These are phyloP conservation scores for Colletotrichum tropicicola DNA, from an alignment of 2,329 filamentous ascomycete genomes.

Conservation along the genomic window DNA sequence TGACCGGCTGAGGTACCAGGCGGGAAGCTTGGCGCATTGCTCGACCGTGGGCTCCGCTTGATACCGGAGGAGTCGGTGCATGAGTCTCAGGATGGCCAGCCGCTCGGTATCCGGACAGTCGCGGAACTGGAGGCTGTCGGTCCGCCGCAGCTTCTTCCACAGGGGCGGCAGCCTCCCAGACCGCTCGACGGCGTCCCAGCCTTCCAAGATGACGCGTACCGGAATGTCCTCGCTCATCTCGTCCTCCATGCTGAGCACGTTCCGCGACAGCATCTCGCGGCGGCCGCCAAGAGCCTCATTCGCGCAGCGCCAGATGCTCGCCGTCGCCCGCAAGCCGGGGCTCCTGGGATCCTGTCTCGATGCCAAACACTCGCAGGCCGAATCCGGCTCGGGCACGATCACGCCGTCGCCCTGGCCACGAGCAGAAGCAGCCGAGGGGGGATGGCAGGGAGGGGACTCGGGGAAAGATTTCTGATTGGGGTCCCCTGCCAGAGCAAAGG, in stretches of 20 bases:
- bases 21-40: slow-evolving; percentile 33
- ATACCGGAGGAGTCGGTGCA: slow-evolving; percentile 36
- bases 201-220: slow-evolving; percentile 35
- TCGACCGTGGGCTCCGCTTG: slow-evolving; percentile 36
- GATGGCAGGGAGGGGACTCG: neutral
- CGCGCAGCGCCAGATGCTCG: slow-evolving; percentile 35
- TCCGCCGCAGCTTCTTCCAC: slow-evolving; percentile 35
- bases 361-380: neutral
- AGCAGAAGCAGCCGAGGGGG: neutral
- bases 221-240: slow-evolving; percentile 35
- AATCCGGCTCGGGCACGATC: slow-evolving; percentile 13
- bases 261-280: slow-evolving; percentile 11
- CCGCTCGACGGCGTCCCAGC: slow-evolving; percentile 38
- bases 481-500: neutral
- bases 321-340: neutral
- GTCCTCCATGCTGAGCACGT: slow-evolving; percentile 27
- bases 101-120: slow-evolving; percentile 32
- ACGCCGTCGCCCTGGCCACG: neutral
- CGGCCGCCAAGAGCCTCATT: slow-evolving; percentile 32
- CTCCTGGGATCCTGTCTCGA: neutral
- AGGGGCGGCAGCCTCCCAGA: slow-evolving; percentile 34
- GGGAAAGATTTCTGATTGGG: neutral
- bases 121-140: slow-evolving; percentile 35
- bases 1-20: slow-evolving; percentile 37
- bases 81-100: slow-evolving; percentile 34